These are phyloP conservation scores for Pythium guiyangense DNA, from an alignment of 352 stramenopile genomes.

Conservation along the genomic window DNA sequence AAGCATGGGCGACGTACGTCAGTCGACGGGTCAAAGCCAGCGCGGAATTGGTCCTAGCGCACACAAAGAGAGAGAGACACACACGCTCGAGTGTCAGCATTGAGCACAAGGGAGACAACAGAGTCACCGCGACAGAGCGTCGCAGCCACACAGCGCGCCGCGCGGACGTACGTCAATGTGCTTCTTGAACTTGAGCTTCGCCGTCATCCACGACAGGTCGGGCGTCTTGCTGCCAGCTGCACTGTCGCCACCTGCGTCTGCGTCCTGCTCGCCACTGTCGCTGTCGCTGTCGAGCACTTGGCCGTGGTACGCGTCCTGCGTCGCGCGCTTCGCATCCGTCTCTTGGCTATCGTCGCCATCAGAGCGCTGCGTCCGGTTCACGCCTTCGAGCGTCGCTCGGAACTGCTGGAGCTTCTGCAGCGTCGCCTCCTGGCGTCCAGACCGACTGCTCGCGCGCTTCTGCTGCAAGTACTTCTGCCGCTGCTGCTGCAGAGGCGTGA, in stretches of 20 bases:
- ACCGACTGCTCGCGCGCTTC: slow-evolving; percentile 53
- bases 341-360: slow-evolving; percentile 7
- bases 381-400: slow-evolving; percentile 37
- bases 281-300: slow-evolving; percentile 57
- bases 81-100: not conserved
- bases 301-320: slow-evolving; percentile 48
- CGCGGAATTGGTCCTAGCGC: slow-evolving; percentile 69
- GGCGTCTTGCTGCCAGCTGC: slow-evolving; percentile 24
- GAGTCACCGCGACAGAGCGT: no score
- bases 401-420: slow-evolving; percentile 69
- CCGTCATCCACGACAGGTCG: slow-evolving; percentile 76
- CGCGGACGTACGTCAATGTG: slow-evolving; percentile 70
- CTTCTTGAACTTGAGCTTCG: slow-evolving; percentile 89
- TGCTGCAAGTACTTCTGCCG: slow-evolving; percentile 64
- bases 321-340: slow-evolving; percentile 6
- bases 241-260: slow-evolving; percentile 7
- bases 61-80: not conserved
- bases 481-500: slow-evolving; percentile 73
- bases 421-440: slow-evolving; percentile 58
- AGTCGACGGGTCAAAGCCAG: slow-evolving; percentile 37
- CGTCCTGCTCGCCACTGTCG: slow-evolving; percentile 21
- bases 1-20: slow-evolving; percentile 34
- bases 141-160: not conserved
- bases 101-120: slow-evolving; percentile 3
- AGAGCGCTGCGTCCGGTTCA: slow-evolving; percentile 23